Percentiles rank a stretch among this genome's conserved stretches.
Evolutionary conservation across 306 rosid species (phyloP).

Genomic region (Mucuna pruriens): DNA sequence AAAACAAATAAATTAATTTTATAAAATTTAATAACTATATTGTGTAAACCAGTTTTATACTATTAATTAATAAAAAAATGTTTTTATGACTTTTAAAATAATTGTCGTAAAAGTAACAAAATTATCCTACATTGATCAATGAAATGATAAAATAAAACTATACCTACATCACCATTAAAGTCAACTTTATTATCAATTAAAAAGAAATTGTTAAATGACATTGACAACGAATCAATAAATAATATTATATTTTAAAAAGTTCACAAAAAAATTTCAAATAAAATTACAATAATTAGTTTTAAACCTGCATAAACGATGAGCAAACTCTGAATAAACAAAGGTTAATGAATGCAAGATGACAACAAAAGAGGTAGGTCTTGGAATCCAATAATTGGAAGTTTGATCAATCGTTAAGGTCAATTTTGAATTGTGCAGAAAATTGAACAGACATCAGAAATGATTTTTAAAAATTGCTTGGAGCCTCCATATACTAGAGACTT

Average conservation of each 20-base stretch:
- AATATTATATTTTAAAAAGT: not conserved
- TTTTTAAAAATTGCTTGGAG: not conserved
- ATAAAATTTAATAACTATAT: too few relatives aligned
- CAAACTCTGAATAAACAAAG: not conserved
- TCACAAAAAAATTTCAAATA: too few relatives aligned
- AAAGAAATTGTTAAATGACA: not conserved
- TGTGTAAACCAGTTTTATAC: too few relatives aligned
- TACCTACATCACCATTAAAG: too few relatives aligned
- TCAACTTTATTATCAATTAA: not conserved
- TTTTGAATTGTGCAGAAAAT: not conserved
- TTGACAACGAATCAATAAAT: not conserved
- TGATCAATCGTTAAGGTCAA: not conserved
- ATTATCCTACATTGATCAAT: too few relatives aligned
- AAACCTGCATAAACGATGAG: too few relatives aligned
- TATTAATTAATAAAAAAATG: too few relatives aligned
- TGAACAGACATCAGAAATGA: not conserved
- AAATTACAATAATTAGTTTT: too few relatives aligned
- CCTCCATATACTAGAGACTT: slow-evolving; percentile 17
- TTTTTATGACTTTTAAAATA: too few relatives aligned
- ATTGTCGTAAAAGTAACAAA: too few relatives aligned
- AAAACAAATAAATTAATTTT: too few relatives aligned
- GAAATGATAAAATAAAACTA: too few relatives aligned
- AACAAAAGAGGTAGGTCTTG: not conserved
- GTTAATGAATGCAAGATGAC: not conserved
- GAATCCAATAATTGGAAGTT: not conserved